Percentiles rank a stretch among this genome's conserved stretches.
These are phyloP conservation scores for Mrakia frigida DNA, from an alignment of 768 basidiomycete species.

Conservation along the genomic window DNA sequence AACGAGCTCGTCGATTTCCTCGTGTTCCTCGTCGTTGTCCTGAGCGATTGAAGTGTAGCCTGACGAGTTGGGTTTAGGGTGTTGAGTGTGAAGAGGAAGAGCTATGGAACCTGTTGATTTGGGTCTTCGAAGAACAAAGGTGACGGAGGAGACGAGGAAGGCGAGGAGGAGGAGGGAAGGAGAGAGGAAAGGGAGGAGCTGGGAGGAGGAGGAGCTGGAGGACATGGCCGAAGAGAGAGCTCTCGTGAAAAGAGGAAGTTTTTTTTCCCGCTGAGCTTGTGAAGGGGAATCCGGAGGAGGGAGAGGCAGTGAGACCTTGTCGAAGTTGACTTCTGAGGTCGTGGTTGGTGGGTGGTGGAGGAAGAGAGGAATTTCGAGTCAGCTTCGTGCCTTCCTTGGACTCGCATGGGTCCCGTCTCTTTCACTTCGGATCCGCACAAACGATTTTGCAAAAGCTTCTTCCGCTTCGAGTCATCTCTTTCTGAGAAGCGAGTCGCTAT, in stretches of 20 bases:
- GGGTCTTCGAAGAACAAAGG: background rate
- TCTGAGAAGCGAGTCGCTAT: too few relatives aligned
- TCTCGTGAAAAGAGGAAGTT: too few relatives aligned
- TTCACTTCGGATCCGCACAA: too few relatives aligned
- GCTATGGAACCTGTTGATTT: background rate
- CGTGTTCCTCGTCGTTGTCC: background rate
- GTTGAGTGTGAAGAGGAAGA: slow-evolving; percentile 3
- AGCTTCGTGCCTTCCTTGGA: too few relatives aligned
- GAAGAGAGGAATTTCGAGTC: background rate
- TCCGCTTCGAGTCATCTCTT: too few relatives aligned
- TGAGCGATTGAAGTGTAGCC: background rate
- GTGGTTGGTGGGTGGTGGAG: background rate
- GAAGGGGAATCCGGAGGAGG: too few relatives aligned
- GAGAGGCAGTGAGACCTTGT: too few relatives aligned
- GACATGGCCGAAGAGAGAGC: background rate
- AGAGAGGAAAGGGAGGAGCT: slow-evolving; percentile 4
- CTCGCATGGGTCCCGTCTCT: too few relatives aligned
- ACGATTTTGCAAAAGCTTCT: too few relatives aligned
- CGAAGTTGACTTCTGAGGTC: too few relatives aligned
- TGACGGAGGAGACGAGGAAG: background rate
- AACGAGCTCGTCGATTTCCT: background rate
- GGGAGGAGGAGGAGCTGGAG: background rate
- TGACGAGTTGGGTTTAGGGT: background rate
- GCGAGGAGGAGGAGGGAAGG: slow-evolving; percentile 15
- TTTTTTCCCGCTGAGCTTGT: too few relatives aligned